phyloP scores from a whole-genome alignment of 257 asterid species.

The Fraxinus pennsylvanica region DNA sequence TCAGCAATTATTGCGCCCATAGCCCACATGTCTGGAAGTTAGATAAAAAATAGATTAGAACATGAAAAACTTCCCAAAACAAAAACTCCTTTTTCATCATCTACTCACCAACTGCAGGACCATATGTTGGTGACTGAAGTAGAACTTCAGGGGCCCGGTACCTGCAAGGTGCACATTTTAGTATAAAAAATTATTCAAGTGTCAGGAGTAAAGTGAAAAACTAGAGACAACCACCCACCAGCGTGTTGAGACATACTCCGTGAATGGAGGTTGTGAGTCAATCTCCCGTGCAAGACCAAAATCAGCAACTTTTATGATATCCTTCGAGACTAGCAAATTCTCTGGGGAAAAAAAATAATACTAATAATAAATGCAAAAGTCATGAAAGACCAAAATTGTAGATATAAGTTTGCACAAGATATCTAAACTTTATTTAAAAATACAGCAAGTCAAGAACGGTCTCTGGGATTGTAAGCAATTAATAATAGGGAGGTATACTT shows the following conservation, averaged over 20 bases:
- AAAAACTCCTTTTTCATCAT: constrained; percentile 3
- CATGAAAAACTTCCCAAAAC: background rate
- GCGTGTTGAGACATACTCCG: constrained; percentile 74
- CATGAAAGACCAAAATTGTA: background rate
- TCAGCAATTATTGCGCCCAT: constrained; percentile 88
- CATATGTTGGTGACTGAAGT: constrained; percentile 59
- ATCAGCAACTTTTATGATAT: constrained; percentile 61
- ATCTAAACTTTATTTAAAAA: background rate
- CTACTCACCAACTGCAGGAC: constrained; percentile 66
- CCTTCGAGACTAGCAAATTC: constrained; percentile 59
- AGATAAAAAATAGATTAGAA: constrained; percentile 15
- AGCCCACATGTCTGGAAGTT: constrained; percentile 74
- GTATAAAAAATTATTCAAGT: background rate
- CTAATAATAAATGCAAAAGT: background rate
- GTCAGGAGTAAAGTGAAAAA: constrained; percentile 5
- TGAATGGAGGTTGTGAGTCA: constrained; percentile 59
- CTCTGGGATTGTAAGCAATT: background rate
- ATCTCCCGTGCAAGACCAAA: constrained; percentile 76
- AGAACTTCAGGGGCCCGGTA: constrained; percentile 77
- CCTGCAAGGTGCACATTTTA: constrained; percentile 40
- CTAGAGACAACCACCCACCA: constrained; percentile 40
- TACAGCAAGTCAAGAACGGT: background rate
- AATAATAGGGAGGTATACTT: background rate
- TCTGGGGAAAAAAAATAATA: constrained; percentile 25
- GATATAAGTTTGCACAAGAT: background rate